A percentile compares a stretch with the other conserved stretches of the same genome.
Evolutionary conservation across 2,329 filamentous ascomycete species (phyloP).

Genomic region (Fusarium penzigii): DNA sequence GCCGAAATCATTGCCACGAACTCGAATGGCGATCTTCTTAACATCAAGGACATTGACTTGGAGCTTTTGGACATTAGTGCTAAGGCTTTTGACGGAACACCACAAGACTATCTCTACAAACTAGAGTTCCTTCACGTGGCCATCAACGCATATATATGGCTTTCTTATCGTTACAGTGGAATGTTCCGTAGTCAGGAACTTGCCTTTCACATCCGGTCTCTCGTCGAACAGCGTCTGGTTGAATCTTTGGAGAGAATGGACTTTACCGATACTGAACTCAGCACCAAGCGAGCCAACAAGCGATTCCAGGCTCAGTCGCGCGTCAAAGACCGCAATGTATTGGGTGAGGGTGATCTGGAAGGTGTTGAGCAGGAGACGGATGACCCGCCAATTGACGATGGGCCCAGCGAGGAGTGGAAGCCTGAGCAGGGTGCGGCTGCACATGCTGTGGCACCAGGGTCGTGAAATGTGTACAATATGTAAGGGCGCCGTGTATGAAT

Average conservation of each 20-base stretch:
- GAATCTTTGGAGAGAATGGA: slow-evolving; percentile 50
- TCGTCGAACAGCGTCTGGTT: slow-evolving; percentile 75
- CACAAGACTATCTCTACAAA: slow-evolving; percentile 60
- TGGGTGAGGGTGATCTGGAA: slow-evolving; percentile 14
- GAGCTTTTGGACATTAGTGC: slow-evolving; percentile 70
- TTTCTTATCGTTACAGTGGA: slow-evolving; percentile 84
- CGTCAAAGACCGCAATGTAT: slow-evolving; percentile 10
- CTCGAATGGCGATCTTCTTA: slow-evolving; percentile 66
- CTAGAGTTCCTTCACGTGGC: slow-evolving; percentile 81
- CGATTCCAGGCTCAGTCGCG: slow-evolving; percentile 23
- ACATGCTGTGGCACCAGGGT: slow-evolving; percentile 1
- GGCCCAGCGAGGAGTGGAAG: slow-evolving; percentile 7
- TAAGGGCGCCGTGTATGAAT: background rate
- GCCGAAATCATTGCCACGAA: slow-evolving; percentile 71
- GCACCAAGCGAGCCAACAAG: slow-evolving; percentile 24
- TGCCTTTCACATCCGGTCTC: slow-evolving; percentile 74
- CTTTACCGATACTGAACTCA: slow-evolving; percentile 40
- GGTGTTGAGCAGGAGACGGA: slow-evolving; percentile 20
- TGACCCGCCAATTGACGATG: slow-evolving; percentile 15
- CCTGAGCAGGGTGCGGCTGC: background rate
- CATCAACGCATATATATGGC: slow-evolving; percentile 86
- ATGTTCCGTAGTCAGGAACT: slow-evolving; percentile 75
- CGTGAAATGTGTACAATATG: background rate
- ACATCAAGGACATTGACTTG: slow-evolving; percentile 70
- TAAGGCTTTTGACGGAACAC: slow-evolving; percentile 35